phyloP scores from a whole-genome alignment of 2,329 filamentous ascomycete species.

The Botrytis fabae region DNA sequence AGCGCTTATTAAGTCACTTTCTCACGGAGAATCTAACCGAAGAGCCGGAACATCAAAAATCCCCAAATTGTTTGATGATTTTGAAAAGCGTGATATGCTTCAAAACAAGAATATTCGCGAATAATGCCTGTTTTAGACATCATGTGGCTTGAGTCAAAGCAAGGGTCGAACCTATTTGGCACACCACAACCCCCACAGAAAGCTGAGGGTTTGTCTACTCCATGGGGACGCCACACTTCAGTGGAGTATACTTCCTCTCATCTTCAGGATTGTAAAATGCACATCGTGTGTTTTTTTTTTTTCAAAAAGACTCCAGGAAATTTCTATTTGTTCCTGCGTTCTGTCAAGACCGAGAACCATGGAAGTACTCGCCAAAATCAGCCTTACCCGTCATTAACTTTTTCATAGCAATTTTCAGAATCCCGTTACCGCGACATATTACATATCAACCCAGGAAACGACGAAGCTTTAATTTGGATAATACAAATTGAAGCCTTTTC shows the following conservation, averaged over 20 bases:
- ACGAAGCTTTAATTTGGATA: background rate
- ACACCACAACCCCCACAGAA: background rate
- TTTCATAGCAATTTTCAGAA: background rate
- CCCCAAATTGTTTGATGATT: background rate
- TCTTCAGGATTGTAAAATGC: background rate
- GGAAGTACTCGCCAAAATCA: slow-evolving; percentile 18
- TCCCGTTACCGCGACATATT: background rate
- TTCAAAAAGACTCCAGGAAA: background rate
- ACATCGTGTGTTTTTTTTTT: slow-evolving; percentile 1
- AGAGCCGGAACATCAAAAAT: slow-evolving; percentile 20
- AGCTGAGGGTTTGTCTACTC: slow-evolving; percentile 8
- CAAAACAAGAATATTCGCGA: slow-evolving; percentile 21
- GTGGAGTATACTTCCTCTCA: background rate
- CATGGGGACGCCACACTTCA: slow-evolving; percentile 2
- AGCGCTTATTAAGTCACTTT: slow-evolving; percentile 21
- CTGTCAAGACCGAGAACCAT: slow-evolving; percentile 7
- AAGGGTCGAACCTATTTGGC: background rate
- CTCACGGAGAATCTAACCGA: slow-evolving; percentile 22
- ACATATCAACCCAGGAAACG: slow-evolving; percentile 1
- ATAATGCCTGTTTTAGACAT: slow-evolving; percentile 10
- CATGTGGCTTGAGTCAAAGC: slow-evolving; percentile 20
- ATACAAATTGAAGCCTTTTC: background rate
- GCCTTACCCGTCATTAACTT: slow-evolving; percentile 19
- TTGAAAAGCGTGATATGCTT: background rate
- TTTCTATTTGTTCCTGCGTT: slow-evolving; percentile 20